A percentile compares a stretch with the other conserved stretches of the same genome.
Evolutionary conservation across 768 basidiomycete species (phyloP).

Genomic region (Boletus reticuloceps): DNA sequence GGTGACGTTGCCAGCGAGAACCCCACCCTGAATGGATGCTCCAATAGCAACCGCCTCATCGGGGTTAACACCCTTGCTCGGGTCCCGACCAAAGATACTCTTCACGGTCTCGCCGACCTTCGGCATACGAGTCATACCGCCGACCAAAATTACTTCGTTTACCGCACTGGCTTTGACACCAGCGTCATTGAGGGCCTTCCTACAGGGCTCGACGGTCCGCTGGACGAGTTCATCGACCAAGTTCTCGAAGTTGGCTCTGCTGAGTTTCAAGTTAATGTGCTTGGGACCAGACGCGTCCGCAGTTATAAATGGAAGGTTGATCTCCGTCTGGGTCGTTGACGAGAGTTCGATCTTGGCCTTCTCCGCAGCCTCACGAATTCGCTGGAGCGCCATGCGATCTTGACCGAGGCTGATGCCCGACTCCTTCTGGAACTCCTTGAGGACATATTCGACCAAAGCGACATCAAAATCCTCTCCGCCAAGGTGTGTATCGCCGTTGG

Average conservation of each 20-base stretch:
- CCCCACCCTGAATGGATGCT: constrained; percentile 97
- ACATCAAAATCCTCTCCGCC: constrained; percentile 98
- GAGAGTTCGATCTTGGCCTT: constrained; percentile 99
- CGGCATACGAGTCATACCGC: constrained; percentile 99
- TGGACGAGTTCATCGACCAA: constrained; percentile 81
- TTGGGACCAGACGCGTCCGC: constrained; percentile 93
- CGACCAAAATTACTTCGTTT: constrained; percentile 96
- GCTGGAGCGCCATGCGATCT: constrained; percentile 97
- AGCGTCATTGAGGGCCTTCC: constrained; percentile 94
- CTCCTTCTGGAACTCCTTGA: constrained; percentile 95
- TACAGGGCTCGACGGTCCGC: constrained; percentile 93
- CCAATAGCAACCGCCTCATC: constrained; percentile 99
- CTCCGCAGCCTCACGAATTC: constrained; percentile 98
- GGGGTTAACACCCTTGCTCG: constrained; percentile 98
- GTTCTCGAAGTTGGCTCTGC: constrained; percentile 86
- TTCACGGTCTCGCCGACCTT: constrained; percentile 87
- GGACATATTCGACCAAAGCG: constrained; percentile 77
- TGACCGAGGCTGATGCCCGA: constrained; percentile 73
- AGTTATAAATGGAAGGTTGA: constrained; percentile 98
- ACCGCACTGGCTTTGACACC: constrained; percentile 91
- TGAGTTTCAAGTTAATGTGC: constrained; percentile 92
- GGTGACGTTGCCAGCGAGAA: constrained; percentile 93
- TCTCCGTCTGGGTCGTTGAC: constrained; percentile 91
- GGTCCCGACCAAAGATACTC: constrained; percentile 90
- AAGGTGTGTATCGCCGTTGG: constrained; percentile 98